Evolutionary conservation across 257 asterid genomes (phyloP), one percentile per base, ranked within the genome.

Genomic region (Plantago ovata): DNA sequence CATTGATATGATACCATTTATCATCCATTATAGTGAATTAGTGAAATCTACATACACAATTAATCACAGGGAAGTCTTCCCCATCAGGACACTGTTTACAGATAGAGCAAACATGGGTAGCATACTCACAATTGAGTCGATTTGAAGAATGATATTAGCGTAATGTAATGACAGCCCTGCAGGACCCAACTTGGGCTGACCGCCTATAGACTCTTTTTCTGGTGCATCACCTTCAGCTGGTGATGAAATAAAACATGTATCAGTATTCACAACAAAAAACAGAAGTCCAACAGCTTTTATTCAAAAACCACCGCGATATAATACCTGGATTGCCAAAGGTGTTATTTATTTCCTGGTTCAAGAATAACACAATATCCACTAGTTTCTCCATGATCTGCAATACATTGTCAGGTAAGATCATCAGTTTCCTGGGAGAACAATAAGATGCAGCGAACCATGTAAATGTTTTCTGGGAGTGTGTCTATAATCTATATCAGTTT

Each of bases 111-210:
- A n/a, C n/a, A n/a, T n/a, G n/a, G n/a, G n/a, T 16, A 48, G 32
- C 20, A 43, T 28, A 60, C 81, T 84, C 76, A 87, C 95, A 72
- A 87, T 78, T 53, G 94, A 75, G 40, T 87, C 95, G 44, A 87
- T 87, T 72, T 73, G 76, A 69, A 87, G 86, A 67, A 87, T 71
- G 60, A 87, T 82, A 63, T 87, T 87, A 69, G 95, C 95, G 69
- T 84, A 84, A 68, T 87, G 95, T 60, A 87, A 70, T 24, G 84
- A 72, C 67, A 87, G 89, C 45, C 95, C 95, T 13, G 82, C 81
- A 33, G 84, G 80, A 75, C 94, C 94, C 77, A 87, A 64, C 80
- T 71, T 79, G 54, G 63, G 85, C 45, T 63, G 77, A 53, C 62
- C 46, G 58, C 55, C 60, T 42, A 15, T 33, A 40, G 55, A 65